phyloP scores from a whole-genome alignment of 208 protist genomes.

The Trypanosoma rangeli region DNA sequence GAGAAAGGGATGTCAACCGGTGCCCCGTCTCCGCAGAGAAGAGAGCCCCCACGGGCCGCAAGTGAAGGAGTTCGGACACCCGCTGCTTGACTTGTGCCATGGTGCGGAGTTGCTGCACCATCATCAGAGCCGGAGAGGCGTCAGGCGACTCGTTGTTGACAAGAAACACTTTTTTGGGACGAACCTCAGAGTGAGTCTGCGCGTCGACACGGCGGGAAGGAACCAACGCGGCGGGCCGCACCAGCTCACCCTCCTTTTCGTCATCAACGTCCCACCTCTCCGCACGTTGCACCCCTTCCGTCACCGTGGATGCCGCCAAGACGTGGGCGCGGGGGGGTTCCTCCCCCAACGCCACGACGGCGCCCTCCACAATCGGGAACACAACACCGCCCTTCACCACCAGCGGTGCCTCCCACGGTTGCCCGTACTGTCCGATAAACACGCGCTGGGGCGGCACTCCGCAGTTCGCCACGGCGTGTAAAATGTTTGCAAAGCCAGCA shows the following conservation, averaged over 20 bases:
- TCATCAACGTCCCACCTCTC: neutral
- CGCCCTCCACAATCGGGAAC: conserved; percentile 31
- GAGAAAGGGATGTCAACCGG: conserved; percentile 1
- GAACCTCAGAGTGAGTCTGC: neutral
- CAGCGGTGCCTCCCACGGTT: conserved; percentile 24
- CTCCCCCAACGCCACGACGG: conserved; percentile 11
- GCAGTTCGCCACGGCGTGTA: conserved; percentile 14
- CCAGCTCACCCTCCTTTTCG: no score
- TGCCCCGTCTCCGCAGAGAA: conserved; percentile 23
- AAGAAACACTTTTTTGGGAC: conserved; percentile 18
- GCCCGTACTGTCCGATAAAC: conserved; percentile 37
- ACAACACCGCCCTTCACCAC: conserved; percentile 10
- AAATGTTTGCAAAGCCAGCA: conserved; percentile 30
- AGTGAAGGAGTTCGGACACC: conserved; percentile 23
- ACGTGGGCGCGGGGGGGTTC: neutral
- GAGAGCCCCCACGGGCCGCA: conserved; percentile 22
- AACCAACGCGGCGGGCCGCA: neutral
- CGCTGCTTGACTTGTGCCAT: conserved; percentile 30
- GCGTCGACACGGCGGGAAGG: neutral
- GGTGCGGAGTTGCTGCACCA: conserved; percentile 24
- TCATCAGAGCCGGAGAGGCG: conserved; percentile 9
- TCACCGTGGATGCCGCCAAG: neutral
- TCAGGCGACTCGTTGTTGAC: conserved; percentile 24
- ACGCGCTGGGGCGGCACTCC: conserved; percentile 3
- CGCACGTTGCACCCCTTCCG: neutral